Conservation (phyloP, 176 grass and related monocot species). For the Eleusine indica region DNA sequence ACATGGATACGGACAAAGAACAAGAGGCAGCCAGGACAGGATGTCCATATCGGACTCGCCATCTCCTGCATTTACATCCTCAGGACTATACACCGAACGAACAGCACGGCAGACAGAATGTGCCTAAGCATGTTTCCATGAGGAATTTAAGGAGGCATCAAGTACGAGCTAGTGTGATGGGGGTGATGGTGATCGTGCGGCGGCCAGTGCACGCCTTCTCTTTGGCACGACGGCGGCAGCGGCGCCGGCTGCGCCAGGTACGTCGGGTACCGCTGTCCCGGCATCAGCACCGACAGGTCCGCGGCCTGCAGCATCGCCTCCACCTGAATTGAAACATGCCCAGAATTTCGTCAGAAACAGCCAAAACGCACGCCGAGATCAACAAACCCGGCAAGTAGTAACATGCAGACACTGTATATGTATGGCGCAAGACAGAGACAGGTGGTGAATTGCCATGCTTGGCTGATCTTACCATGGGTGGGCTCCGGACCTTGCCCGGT, state of each 20-base stretch:
- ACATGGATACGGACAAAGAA: constrained; percentile 17
- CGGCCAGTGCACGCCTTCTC: constrained; percentile 95
- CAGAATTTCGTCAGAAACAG: constrained; percentile 9
- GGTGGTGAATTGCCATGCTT: neutral
- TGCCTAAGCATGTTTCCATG: neutral
- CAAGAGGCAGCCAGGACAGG: neutral
- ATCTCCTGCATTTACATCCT: constrained; percentile 28
- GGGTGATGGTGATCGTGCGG: constrained; percentile 55
- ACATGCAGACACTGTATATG: neutral
- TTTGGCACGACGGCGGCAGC: constrained; percentile 64
- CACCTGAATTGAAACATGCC: constrained; percentile 42
- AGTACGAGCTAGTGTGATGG: constrained; percentile 47
- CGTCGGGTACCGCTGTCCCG: constrained; percentile 79
- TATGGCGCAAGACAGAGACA: neutral
- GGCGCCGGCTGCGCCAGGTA: constrained; percentile 84
- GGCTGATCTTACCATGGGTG: constrained; percentile 43
- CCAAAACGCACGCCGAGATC: neutral
- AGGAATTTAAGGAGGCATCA: constrained; percentile 52
- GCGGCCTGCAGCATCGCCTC: constrained; percentile 34
- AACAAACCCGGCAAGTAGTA: neutral
- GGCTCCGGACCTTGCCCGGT: constrained; percentile 53
- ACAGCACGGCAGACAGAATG: neutral
- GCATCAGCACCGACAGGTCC: constrained; percentile 88
- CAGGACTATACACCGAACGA: constrained; percentile 9
- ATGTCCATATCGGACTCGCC: constrained; percentile 3